Conservation (phyloP, 2,329 filamentous ascomycete genomes). For the Teratosphaeria pseudoeucalypti region DNA sequence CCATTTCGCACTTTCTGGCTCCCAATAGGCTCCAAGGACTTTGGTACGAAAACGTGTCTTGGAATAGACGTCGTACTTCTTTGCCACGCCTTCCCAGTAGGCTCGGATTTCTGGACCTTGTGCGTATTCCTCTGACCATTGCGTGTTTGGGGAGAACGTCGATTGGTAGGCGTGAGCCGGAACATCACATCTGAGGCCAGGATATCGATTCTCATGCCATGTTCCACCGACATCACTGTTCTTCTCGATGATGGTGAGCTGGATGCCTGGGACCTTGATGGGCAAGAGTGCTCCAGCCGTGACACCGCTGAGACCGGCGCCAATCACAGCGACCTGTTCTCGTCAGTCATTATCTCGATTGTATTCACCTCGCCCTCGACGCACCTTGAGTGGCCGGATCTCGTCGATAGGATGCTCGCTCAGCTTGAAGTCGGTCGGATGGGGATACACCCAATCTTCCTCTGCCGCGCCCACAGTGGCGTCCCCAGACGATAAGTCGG, state of each 20-base stretch:
- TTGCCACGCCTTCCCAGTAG: constrained; percentile 55
- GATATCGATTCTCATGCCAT: not conserved
- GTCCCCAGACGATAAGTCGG: not conserved
- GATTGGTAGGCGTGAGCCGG: not conserved
- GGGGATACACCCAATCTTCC: constrained; percentile 16
- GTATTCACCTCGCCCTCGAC: constrained; percentile 16
- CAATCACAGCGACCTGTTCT: constrained; percentile 16
- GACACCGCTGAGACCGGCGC: constrained; percentile 48
- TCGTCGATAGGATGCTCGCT: constrained; percentile 21
- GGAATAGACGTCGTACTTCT: constrained; percentile 49
- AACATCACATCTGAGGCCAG: not conserved
- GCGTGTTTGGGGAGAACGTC: not conserved
- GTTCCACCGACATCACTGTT: not conserved
- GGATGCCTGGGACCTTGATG: not conserved
- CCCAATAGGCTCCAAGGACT: constrained; percentile 50
- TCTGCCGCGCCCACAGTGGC: not conserved
- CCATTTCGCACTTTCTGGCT: constrained; percentile 46
- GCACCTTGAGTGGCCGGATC: constrained; percentile 7
- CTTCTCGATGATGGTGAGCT: not conserved
- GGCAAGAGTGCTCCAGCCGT: not conserved
- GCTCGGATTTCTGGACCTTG: constrained; percentile 55
- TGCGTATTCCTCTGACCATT: constrained; percentile 42
- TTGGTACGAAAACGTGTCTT: constrained; percentile 39
- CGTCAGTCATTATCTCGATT: constrained; percentile 15
- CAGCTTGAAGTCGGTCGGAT: constrained; percentile 20